These are phyloP conservation scores for Fallopia convolvulus DNA, from an alignment of 148 eudicot genomes.

Conservation along the genomic window DNA sequence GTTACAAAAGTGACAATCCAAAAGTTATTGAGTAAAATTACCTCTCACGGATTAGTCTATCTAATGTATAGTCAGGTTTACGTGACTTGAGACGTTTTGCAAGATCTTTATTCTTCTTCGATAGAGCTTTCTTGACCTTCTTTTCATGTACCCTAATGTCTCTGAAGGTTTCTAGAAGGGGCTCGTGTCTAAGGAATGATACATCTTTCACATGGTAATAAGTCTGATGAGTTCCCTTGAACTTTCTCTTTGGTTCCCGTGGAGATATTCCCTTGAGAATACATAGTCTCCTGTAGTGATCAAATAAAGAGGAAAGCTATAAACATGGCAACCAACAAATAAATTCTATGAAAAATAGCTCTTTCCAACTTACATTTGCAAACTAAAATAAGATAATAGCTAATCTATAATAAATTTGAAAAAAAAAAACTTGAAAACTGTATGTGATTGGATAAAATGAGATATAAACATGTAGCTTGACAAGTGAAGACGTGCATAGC, in stretches of 20 bases:
- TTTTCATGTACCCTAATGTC: constrained; percentile 58
- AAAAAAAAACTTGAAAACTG: too few relatives aligned
- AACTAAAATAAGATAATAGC: not conserved
- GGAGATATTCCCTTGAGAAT: constrained; percentile 88
- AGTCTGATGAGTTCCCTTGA: constrained; percentile 90
- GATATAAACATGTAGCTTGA: too few relatives aligned
- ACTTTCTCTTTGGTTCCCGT: constrained; percentile 92
- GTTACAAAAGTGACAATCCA: not conserved
- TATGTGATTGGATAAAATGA: not conserved
- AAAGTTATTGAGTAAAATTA: constrained; percentile 14
- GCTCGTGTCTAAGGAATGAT: constrained; percentile 69
- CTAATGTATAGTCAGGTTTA: constrained; percentile 55
- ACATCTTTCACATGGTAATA: constrained; percentile 91
- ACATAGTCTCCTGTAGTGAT: constrained; percentile 59
- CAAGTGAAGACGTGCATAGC: too few relatives aligned
- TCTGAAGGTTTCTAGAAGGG: constrained; percentile 61
- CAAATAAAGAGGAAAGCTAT: not conserved
- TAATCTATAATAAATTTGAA: too few relatives aligned
- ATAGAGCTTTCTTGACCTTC: constrained; percentile 66
- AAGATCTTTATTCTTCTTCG: constrained; percentile 74
- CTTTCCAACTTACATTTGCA: too few relatives aligned
- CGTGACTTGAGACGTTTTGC: constrained; percentile 55
- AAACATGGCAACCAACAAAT: not conserved
- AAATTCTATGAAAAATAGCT: too few relatives aligned
- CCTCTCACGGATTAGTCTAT: constrained; percentile 77